These are phyloP conservation scores for Mucor plumbeus DNA, from an alignment of 371 early-diverging fungal genomes.

Conservation along the genomic window DNA sequence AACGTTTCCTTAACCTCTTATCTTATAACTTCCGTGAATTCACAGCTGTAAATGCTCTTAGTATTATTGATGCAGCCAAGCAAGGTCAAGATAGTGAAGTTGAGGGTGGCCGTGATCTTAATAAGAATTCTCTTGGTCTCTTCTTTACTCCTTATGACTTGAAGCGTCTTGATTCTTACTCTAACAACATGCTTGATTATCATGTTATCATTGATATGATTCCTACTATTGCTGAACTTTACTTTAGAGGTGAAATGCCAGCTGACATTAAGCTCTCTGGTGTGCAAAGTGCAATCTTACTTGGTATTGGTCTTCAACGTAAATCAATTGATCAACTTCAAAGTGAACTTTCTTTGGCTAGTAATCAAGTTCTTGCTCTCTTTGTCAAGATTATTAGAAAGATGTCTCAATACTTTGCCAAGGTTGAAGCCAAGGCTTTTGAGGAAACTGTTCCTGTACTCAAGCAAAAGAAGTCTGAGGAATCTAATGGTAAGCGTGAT, in stretches of 20 bases:
- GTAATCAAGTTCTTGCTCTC: constrained; percentile 88
- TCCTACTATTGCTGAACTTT: constrained; percentile 79
- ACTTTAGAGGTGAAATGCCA: constrained; percentile 73
- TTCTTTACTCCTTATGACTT: constrained; percentile 88
- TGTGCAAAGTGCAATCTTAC: constrained; percentile 85
- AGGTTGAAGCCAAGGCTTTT: constrained; percentile 56
- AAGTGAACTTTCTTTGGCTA: constrained; percentile 83
- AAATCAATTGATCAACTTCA: constrained; percentile 88
- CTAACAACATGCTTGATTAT: constrained; percentile 94
- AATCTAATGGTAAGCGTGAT: constrained; percentile 55
- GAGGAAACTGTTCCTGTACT: constrained; percentile 40
- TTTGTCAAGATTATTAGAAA: constrained; percentile 91
- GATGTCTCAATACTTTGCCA: constrained; percentile 68
- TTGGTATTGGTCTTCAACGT: constrained; percentile 91
- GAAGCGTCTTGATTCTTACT: constrained; percentile 93
- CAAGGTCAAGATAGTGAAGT: constrained; percentile 40
- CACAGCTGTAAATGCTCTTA: constrained; percentile 78
- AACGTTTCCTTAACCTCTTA: constrained; percentile 84
- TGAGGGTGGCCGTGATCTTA: constrained; percentile 41
- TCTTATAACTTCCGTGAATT: constrained; percentile 91
- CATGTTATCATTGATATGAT: constrained; percentile 95
- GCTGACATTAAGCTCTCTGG: constrained; percentile 75
- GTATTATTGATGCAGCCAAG: constrained; percentile 79
- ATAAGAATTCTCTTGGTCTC: constrained; percentile 58
- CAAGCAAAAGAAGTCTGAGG: constrained; percentile 23